Evolutionary conservation across 2,329 filamentous ascomycete species (phyloP).

Genomic region (Exophiala oligosperma): DNA sequence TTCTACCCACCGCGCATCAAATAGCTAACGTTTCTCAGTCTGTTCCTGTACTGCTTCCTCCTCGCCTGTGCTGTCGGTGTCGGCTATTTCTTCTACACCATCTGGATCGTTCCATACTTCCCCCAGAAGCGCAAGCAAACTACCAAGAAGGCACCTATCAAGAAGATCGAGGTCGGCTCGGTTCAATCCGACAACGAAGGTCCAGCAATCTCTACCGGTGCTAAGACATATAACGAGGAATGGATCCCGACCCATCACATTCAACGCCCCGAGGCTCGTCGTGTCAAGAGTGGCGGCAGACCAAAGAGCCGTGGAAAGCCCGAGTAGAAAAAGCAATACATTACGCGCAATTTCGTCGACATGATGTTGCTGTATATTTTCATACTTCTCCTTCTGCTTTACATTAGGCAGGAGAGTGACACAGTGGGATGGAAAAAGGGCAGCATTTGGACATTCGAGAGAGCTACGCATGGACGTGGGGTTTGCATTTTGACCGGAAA

Average conservation of each 20-base stretch:
- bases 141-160: conserved; percentile 61
- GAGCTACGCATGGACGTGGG: too few relatives aligned
- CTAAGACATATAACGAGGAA: conserved; percentile 81
- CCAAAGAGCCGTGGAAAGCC: conserved; percentile 43
- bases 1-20: not conserved
- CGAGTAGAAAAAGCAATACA: conserved; percentile 8
- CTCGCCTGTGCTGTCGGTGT: conserved; percentile 73
- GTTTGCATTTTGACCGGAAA: too few relatives aligned
- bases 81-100: conserved; percentile 96
- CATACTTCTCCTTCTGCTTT: too few relatives aligned
- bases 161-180: conserved; percentile 64
- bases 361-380: not conserved
- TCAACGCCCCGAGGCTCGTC: conserved; percentile 73
- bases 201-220: conserved; percentile 65
- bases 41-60: conserved; percentile 97
- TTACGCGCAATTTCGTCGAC: not conserved
- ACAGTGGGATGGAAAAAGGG: too few relatives aligned
- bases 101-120: conserved; percentile 95
- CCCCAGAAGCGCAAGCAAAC: conserved; percentile 57
- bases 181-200: conserved; percentile 70
- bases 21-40: conserved; percentile 54
- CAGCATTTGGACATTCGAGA: too few relatives aligned
- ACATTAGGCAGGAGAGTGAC: too few relatives aligned
- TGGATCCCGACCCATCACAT: conserved; percentile 93
- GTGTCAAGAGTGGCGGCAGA: conserved; percentile 53